Percentiles rank a stretch among this genome's conserved stretches.
Evolutionary conservation across 2,329 filamentous ascomycete species (phyloP).

Genomic region (Colletotrichum godetiae): DNA sequence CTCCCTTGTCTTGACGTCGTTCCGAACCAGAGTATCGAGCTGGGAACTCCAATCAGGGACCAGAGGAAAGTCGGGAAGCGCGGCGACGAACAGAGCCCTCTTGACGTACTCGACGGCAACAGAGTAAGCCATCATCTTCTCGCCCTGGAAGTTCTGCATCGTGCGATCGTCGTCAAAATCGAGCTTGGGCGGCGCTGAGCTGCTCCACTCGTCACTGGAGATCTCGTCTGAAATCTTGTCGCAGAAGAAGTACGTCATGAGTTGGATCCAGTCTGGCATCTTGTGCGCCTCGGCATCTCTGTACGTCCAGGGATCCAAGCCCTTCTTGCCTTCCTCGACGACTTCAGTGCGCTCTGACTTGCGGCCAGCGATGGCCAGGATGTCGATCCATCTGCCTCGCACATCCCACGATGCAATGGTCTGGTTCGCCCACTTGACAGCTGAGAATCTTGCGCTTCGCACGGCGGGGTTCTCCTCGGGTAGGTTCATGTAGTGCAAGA

Average conservation of each 20-base stretch:
- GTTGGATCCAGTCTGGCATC: constrained; percentile 64
- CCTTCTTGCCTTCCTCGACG: constrained; percentile 88
- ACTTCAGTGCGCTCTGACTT: constrained; percentile 82
- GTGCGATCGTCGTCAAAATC: constrained; percentile 42
- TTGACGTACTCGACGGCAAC: constrained; percentile 77
- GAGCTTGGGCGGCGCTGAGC: constrained; percentile 14
- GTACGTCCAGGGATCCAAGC: constrained; percentile 76
- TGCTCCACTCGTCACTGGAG: constrained; percentile 2
- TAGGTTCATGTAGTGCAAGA: constrained; percentile 76
- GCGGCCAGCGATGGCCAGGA: constrained; percentile 79
- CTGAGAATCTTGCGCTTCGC: constrained; percentile 83
- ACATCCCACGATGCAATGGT: constrained; percentile 85
- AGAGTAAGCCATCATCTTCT: constrained; percentile 68
- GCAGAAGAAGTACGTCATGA: constrained; percentile 62
- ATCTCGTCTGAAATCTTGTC: constrained; percentile 22
- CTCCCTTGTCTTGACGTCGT: constrained; percentile 73
- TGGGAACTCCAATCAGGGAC: constrained; percentile 88
- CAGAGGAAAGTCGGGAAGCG: constrained; percentile 63
- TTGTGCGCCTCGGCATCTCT: constrained; percentile 41
- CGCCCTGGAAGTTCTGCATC: constrained; percentile 60
- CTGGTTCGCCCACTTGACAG: constrained; percentile 89
- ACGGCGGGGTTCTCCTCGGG: constrained; percentile 61
- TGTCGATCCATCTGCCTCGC: constrained; percentile 86
- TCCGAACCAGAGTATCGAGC: constrained; percentile 78
- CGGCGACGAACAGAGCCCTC: constrained; percentile 62